Conservation (phyloP, 108 stramenopile genomes). For the Pseudonitzschia pungens region DNA sequence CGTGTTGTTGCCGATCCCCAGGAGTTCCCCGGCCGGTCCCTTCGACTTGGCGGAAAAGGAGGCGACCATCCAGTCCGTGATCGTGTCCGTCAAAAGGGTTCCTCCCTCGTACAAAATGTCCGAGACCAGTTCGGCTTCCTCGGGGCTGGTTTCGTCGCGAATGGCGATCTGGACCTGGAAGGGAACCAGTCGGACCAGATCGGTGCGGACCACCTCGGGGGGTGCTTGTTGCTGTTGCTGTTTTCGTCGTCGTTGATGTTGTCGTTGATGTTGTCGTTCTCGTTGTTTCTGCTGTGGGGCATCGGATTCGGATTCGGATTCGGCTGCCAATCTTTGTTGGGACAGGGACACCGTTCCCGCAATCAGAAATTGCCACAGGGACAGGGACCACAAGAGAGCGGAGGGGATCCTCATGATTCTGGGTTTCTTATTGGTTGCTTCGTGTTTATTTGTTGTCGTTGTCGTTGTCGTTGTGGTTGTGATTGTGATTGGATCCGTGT, state of each 20-base stretch:
- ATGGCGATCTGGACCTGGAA: conserved; percentile 46
- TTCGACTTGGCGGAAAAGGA: conserved; percentile 28
- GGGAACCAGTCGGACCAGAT: conserved; percentile 37
- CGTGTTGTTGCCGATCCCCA: conserved; percentile 11
- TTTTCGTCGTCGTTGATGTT: not conserved
- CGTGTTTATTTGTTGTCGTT: no score
- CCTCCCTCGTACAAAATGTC: not conserved
- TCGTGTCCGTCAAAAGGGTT: conserved; percentile 25
- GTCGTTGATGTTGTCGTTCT: no score
- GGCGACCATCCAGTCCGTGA: conserved; percentile 43
- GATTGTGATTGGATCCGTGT: no score
- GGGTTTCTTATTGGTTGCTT: no score
- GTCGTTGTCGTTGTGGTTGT: no score
- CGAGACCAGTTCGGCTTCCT: not conserved
- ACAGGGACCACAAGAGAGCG: no score
- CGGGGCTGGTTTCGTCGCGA: not conserved
- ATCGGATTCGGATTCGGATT: conserved; percentile 8
- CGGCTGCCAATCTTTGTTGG: not conserved
- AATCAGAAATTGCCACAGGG: not conserved
- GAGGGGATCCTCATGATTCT: no score
- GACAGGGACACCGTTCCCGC: not conserved
- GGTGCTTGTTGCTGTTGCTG: not conserved
- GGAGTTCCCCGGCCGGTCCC: not conserved
- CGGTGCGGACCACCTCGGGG: conserved; percentile 20
- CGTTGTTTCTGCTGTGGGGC: no score